Conservation (phyloP, 139 green algal species). For the Coccomyxa sp. region DNA sequence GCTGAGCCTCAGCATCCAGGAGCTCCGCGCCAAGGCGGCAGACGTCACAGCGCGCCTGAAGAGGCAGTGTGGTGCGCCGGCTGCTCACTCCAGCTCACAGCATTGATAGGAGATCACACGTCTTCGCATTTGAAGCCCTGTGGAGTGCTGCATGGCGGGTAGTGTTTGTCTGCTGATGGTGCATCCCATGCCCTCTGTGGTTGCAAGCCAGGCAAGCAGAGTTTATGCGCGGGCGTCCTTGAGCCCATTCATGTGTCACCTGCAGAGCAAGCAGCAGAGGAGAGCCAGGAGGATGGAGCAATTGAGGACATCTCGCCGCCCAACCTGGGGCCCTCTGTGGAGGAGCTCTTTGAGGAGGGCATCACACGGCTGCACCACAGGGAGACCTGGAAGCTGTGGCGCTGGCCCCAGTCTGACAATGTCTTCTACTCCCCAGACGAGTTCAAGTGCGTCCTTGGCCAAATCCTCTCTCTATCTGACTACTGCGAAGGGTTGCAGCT, state of each 20-base stretch:
- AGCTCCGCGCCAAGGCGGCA: constrained; percentile 41
- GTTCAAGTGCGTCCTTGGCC: constrained; percentile 34
- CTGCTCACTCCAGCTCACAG: neutral
- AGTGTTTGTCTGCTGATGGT: too few relatives aligned
- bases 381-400: constrained; percentile 62
- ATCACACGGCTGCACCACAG: constrained; percentile 42
- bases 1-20: constrained; percentile 53
- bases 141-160: neutral
- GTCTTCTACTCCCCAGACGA: constrained; percentile 59
- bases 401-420: constrained; percentile 32
- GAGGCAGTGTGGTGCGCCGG: constrained; percentile 30
- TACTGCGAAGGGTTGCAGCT: neutral
- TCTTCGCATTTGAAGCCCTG: neutral
- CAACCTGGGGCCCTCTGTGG: constrained; percentile 38
- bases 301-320: constrained; percentile 8
- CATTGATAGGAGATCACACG: too few relatives aligned
- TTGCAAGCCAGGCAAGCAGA: neutral
- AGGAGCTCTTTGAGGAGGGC: constrained; percentile 68
- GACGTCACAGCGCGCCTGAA: constrained; percentile 23
- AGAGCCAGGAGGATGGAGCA: neutral
- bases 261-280: constrained; percentile 17
- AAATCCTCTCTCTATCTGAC: too few relatives aligned
- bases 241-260: constrained; percentile 3
- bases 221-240: neutral
- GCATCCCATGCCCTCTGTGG: neutral